Base-by-base conservation (phyloP, 2,329 filamentous ascomycete species). In the Plenodomus tracheiphilus region DNA sequence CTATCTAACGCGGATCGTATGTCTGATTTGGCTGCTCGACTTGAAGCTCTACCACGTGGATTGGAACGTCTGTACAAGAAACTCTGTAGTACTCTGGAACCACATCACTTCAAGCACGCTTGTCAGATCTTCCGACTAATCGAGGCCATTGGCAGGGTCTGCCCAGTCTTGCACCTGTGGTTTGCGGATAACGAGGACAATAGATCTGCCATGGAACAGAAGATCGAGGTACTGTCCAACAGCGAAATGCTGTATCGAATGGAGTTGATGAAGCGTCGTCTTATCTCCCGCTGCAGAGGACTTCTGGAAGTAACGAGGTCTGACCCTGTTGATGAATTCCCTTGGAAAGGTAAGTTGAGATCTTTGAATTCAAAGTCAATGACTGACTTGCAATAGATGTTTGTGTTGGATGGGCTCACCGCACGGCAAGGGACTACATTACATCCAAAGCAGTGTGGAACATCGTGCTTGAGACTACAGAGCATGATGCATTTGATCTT, bases 391-490 rank as follows among this genome's bases (percentile, higher is more conserved):
- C 2, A 25, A 5, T 7, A 37, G 46, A 20, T 2, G 22, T 35
- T 21, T 18, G n/a, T 5, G 44, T 59, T 5, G 18, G 21, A 4
- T 56, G 52, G 32, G 25, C 57, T 8, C 54, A 62, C 37, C 44
- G 53, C 5, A 58, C 48, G 11, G 59, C 48, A 2, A 39, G 44
- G n/a, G 52, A 62, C 25, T 62, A 54, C 39, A 9, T 56, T 5
- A 37, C 41, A 20, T 45, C 45, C 1, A 17, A 17, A 6, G 15
- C 7, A 5, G 32, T 41, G 11, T 50, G 43, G 42, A 30, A 30
- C 5, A 21, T 10, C 5, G 37, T 49, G 4, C 32, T 50, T 3
- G 28, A 45, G 4, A 30, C 32, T 3, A 44, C 51, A 3, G 25
- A 32, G 3, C 25, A 45, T 3, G 37, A 42, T 35, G 19, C 25